Conservation (phyloP, 257 asterid genomes). For the Forsythia suspensa region DNA sequence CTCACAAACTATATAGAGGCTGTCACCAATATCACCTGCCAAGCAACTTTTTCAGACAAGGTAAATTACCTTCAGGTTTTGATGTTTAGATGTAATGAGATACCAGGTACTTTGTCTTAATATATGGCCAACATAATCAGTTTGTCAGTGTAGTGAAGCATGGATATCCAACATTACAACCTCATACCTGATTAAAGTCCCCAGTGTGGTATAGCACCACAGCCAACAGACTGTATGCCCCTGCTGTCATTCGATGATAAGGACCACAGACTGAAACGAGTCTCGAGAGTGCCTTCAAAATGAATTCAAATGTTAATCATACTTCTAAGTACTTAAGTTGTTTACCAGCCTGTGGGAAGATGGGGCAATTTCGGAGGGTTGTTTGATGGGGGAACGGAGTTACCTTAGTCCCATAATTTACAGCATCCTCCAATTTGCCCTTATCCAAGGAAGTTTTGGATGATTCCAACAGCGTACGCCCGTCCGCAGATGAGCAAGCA, state of each 20-base stretch:
- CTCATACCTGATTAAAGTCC: slow-evolving; percentile 74
- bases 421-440: slow-evolving; percentile 86
- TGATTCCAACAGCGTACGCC: slow-evolving; percentile 76
- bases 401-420: slow-evolving; percentile 77
- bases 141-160: slow-evolving; percentile 12
- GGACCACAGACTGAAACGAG: slow-evolving; percentile 84
- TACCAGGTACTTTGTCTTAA: background rate
- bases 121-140: background rate
- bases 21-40: background rate
- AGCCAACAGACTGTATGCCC: slow-evolving; percentile 82
- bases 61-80: background rate
- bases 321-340: background rate
- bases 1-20: background rate
- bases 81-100: background rate
- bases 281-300: slow-evolving; percentile 69
- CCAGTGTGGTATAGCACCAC: slow-evolving; percentile 89
- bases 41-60: slow-evolving; percentile 6
- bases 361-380: background rate
- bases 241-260: slow-evolving; percentile 87
- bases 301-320: slow-evolving; percentile 21
- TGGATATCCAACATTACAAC: slow-evolving; percentile 7
- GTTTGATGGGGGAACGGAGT: background rate
- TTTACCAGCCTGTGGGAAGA: background rate
- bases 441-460: slow-evolving; percentile 80
- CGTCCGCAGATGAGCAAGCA: slow-evolving; percentile 85